Percentiles rank a stretch among this genome's conserved stretches.
Evolutionary conservation across 2,329 filamentous ascomycete genomes (phyloP).

Genomic region (Cercospora sojina): DNA sequence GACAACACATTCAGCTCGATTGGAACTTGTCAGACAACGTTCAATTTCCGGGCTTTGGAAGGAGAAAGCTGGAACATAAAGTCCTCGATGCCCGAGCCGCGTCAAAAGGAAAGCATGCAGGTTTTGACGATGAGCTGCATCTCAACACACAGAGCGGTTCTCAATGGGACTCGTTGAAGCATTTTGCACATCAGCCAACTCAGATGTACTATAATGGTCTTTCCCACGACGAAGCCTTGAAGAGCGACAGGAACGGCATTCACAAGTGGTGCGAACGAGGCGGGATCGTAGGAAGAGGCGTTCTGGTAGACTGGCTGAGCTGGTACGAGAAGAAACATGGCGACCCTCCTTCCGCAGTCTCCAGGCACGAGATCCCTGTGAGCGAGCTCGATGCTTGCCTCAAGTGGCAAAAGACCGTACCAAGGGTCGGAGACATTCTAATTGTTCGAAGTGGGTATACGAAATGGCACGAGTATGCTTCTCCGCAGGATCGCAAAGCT

Average conservation of each 20-base stretch:
- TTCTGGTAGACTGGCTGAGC: constrained; percentile 53
- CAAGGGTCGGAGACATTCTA: constrained; percentile 57
- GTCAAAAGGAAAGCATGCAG: constrained; percentile 42
- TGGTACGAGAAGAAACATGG: constrained; percentile 36
- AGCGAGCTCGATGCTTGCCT: constrained; percentile 39
- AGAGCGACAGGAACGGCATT: constrained; percentile 44
- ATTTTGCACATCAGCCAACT: constrained; percentile 52
- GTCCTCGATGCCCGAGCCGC: constrained; percentile 13
- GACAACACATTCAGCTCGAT: constrained; percentile 58
- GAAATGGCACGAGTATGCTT: constrained; percentile 30
- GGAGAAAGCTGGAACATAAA: constrained; percentile 41
- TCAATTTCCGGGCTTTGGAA: constrained; percentile 54
- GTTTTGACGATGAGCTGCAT: constrained; percentile 61
- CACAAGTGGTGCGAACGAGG: constrained; percentile 48
- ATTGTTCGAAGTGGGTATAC: constrained; percentile 53
- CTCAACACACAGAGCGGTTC: constrained; percentile 30
- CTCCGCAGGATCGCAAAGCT: constrained; percentile 4
- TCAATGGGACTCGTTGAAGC: constrained; percentile 53
- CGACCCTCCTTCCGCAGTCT: constrained; percentile 2
- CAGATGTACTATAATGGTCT: constrained; percentile 37
- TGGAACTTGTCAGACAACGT: constrained; percentile 57
- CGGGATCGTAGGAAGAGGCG: constrained; percentile 56
- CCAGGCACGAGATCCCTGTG: constrained; percentile 8
- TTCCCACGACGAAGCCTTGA: constrained; percentile 41
- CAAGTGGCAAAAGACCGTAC: constrained; percentile 47